These are phyloP conservation scores for Scleroderma bovista DNA, from an alignment of 768 basidiomycete species.

Conservation along the genomic window DNA sequence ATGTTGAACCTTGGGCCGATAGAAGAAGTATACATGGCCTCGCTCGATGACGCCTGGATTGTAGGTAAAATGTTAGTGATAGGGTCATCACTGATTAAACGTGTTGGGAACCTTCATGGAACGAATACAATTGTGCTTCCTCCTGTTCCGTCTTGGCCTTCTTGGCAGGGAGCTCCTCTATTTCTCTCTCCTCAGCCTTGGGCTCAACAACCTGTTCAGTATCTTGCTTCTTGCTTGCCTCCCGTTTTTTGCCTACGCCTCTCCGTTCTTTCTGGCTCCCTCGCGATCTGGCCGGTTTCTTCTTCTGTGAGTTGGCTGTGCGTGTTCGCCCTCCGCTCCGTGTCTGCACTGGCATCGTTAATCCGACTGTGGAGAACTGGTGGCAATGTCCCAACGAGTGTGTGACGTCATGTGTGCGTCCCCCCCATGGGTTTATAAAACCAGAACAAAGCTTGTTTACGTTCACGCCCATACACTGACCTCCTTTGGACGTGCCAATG, in stretches of 20 bases:
- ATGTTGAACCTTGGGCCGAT: constrained; percentile 50
- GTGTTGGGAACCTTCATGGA: constrained; percentile 6
- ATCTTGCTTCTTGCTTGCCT: constrained; percentile 21
- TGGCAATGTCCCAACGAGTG: not conserved
- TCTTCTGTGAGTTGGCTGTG: not conserved
- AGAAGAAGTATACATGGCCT: constrained; percentile 62
- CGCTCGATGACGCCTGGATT: constrained; percentile 49
- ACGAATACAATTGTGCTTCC: constrained; percentile 13
- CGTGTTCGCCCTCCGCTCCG: not conserved
- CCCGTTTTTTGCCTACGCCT: constrained; percentile 23
- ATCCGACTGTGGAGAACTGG: not conserved
- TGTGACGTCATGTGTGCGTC: not conserved
- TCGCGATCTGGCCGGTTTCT: not conserved
- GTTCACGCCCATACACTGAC: too few species aligned
- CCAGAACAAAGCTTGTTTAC: too few species aligned
- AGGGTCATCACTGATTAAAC: not conserved
- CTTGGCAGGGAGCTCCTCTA: constrained; percentile 4
- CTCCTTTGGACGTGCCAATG: too few species aligned
- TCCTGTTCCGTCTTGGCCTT: constrained; percentile 13
- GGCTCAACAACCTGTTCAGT: constrained; percentile 14
- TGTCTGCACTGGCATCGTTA: constrained; percentile 11
- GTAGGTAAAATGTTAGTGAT: not conserved
- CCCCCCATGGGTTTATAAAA: too few species aligned
- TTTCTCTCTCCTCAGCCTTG: constrained; percentile 6
- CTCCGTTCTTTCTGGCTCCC: constrained; percentile 15